A percentile compares a stretch with the other conserved stretches of the same genome.
These are phyloP conservation scores for Chlamydomonas asymmetrica DNA, from an alignment of 139 green algal genomes.

Conservation along the genomic window DNA sequence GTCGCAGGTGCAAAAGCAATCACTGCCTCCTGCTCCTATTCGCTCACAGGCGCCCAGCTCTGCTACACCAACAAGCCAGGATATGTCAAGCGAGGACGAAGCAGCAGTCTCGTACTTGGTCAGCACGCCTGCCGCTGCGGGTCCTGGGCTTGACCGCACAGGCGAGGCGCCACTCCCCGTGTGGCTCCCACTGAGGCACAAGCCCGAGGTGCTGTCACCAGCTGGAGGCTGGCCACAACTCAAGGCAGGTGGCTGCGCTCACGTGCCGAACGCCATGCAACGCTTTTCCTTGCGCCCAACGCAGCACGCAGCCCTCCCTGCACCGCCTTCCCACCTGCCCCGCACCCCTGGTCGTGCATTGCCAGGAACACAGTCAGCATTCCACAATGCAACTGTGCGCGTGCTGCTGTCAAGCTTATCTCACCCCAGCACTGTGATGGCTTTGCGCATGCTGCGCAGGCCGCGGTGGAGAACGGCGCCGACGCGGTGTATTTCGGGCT, in stretches of 20 bases:
- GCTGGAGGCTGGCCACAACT: slow-evolving; percentile 83
- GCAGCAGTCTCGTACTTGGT: background rate
- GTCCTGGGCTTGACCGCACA: background rate
- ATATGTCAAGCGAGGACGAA: background rate
- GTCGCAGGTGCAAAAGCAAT: background rate
- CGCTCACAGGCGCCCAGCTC: background rate
- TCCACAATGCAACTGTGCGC: no score
- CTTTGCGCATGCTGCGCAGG: slow-evolving; percentile 53
- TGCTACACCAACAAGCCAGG: background rate
- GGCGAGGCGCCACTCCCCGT: no score
- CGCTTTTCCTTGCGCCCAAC: no score
- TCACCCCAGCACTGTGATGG: background rate
- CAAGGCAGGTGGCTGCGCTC: slow-evolving; percentile 31
- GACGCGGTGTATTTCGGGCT: slow-evolving; percentile 86
- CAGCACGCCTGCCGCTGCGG: background rate
- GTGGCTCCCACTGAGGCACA: background rate
- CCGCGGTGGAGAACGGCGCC: slow-evolving; percentile 80
- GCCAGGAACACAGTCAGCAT: no score
- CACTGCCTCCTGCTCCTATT: background rate
- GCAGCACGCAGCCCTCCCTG: no score
- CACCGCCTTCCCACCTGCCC: no score
- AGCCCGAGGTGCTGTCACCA: slow-evolving; percentile 75
- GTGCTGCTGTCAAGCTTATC: no score
- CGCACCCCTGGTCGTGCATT: no score
- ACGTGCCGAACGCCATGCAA: no score